Conservation (phyloP, 2,329 filamentous ascomycete genomes). For the Apiospora malaysiana region DNA sequence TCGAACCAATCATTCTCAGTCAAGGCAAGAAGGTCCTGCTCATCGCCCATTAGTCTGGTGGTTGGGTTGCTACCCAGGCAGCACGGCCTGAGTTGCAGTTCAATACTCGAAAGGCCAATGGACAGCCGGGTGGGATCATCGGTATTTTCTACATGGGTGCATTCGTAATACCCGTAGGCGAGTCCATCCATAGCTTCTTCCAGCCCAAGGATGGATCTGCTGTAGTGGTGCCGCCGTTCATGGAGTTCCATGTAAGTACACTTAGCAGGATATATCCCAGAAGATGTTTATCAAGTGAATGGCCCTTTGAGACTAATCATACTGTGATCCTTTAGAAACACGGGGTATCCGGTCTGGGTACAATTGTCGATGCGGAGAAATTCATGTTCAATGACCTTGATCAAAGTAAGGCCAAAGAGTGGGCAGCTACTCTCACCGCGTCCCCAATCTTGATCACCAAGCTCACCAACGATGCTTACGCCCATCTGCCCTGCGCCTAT, state of each 20-base stretch:
- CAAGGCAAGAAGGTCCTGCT: slow-evolving; percentile 39
- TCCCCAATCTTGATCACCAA: slow-evolving; percentile 34
- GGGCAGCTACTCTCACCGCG: slow-evolving; percentile 34
- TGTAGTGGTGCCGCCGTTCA: slow-evolving; percentile 34
- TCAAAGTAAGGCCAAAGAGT: slow-evolving; percentile 31
- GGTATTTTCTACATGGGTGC: slow-evolving; percentile 39
- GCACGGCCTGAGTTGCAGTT: slow-evolving; percentile 37
- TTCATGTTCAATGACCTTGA: slow-evolving; percentile 32
- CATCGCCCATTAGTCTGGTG: slow-evolving; percentile 39
- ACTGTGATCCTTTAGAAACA: not conserved
- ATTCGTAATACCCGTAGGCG: slow-evolving; percentile 37
- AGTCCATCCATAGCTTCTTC: slow-evolving; percentile 40
- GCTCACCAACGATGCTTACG: slow-evolving; percentile 41
- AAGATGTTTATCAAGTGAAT: too few relatives aligned
- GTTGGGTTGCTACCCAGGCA: slow-evolving; percentile 40
- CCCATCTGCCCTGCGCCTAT: slow-evolving; percentile 40
- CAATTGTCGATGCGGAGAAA: not conserved
- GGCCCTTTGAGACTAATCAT: not conserved
- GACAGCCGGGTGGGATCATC: slow-evolving; percentile 33
- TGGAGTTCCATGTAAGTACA: slow-evolving; percentile 37
- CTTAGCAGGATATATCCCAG: slow-evolving; percentile 31
- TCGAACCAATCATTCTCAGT: slow-evolving; percentile 4
- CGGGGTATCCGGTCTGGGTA: not conserved
- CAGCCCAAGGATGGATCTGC: slow-evolving; percentile 35
- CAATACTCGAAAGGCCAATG: slow-evolving; percentile 27